phyloP scores from a whole-genome alignment of 352 stramenopile species.

The Phytopythium ostracodes region DNA sequence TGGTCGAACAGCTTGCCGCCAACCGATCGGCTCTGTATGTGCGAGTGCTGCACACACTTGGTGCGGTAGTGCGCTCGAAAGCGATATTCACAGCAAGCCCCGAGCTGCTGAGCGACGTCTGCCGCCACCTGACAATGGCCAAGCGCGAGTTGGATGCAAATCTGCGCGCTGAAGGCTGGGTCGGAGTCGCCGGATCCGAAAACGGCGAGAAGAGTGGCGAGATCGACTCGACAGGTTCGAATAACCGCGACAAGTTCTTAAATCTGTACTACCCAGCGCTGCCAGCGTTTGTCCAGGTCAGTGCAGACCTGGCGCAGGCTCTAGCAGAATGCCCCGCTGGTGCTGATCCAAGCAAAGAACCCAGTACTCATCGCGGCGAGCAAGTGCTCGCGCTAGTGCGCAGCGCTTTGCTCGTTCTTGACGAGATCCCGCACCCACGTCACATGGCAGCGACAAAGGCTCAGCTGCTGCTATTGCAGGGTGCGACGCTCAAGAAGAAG shows the following conservation, averaged over 20 bases:
- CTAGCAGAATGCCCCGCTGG: conserved; percentile 34
- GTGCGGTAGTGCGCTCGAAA: conserved; percentile 33
- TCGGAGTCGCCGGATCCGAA: conserved; percentile 22
- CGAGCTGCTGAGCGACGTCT: conserved; percentile 12
- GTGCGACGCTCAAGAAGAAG: conserved; percentile 45
- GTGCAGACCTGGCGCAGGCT: conserved; percentile 40
- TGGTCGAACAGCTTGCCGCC: conserved; percentile 17
- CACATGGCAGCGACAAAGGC: conserved; percentile 37
- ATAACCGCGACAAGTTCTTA: conserved; percentile 25
- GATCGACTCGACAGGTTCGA: neutral
- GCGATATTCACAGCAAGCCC: conserved; percentile 13
- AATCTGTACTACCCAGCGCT: conserved; percentile 53
- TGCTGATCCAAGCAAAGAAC: neutral
- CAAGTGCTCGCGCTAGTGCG: conserved; percentile 30
- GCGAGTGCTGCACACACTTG: conserved; percentile 29
- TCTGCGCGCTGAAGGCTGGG: conserved; percentile 57
- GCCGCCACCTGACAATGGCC: conserved; percentile 28
- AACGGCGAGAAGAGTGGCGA: neutral
- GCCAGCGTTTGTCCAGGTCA: conserved; percentile 45
- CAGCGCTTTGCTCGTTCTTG: conserved; percentile 18
- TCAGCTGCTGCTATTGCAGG: conserved; percentile 49
- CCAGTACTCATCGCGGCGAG: neutral
- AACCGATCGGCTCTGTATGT: conserved; percentile 29
- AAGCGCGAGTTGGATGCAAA: conserved; percentile 37
- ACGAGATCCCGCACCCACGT: conserved; percentile 35